Percentiles rank a stretch among this genome's conserved stretches.
Conservation (phyloP, 2,329 filamentous ascomycete genomes). For the Proliferodiscus dingleyae region DNA sequence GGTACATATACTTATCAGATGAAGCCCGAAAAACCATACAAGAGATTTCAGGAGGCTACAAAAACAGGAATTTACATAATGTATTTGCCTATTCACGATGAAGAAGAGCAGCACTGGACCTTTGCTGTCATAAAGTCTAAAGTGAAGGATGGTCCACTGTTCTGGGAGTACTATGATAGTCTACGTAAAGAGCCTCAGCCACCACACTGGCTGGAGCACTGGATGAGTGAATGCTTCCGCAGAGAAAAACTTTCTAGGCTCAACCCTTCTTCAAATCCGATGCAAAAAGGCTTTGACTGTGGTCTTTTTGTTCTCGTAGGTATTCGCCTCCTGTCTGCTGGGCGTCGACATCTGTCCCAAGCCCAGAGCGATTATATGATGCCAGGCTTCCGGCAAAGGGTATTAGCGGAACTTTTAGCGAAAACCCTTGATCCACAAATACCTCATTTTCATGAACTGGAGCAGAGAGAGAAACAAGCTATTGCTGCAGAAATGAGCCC, state of each 20-base stretch:
- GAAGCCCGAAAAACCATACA: conserved; percentile 3
- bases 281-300: conserved; percentile 10
- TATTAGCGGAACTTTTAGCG: conserved; percentile 15
- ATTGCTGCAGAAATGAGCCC: too few species aligned
- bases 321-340: conserved; percentile 9
- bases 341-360: conserved; percentile 9
- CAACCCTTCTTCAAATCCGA: conserved; percentile 1
- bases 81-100: conserved; percentile 10
- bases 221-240: conserved; percentile 4
- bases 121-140: conserved; percentile 13
- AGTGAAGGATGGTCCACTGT: conserved; percentile 3
- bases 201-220: conserved; percentile 4
- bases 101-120: conserved; percentile 6
- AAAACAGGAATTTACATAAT: conserved; percentile 14
- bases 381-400: conserved; percentile 11
- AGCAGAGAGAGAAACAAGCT: conserved; percentile 5
- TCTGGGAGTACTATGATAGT: conserved; percentile 12
- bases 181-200: conserved; percentile 5
- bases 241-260: not conserved
- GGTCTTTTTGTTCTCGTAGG: conserved; percentile 14
- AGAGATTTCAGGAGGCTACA: conserved; percentile 3
- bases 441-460: conserved; percentile 8
- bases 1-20: conserved; percentile 6
- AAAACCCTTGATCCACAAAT: conserved; percentile 11
- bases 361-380: conserved; percentile 9